Evolutionary conservation across 805 yeast genomes (phyloP).

Genomic region (Cyberlindnera lachancei): DNA sequence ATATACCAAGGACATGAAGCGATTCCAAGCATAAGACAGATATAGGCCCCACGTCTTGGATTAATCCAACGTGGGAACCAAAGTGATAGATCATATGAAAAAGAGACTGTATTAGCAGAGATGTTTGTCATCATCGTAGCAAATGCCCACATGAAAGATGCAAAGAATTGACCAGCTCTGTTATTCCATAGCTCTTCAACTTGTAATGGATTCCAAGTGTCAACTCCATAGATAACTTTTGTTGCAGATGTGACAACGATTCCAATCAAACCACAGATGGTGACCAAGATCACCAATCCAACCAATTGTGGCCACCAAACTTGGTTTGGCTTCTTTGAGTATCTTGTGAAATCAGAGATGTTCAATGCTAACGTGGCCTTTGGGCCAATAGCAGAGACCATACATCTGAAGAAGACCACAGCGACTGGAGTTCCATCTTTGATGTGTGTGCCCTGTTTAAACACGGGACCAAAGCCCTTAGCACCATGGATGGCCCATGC

Average conservation of each 20-base stretch:
- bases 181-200: slow-evolving; percentile 29
- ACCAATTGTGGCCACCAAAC: slow-evolving; percentile 26
- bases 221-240: slow-evolving; percentile 29
- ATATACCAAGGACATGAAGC: slow-evolving; percentile 73
- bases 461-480: slow-evolving; percentile 22
- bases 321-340: slow-evolving; percentile 25
- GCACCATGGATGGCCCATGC: slow-evolving; percentile 27
- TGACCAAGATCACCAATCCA: slow-evolving; percentile 23
- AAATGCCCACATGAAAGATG: slow-evolving; percentile 17
- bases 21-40: slow-evolving; percentile 62
- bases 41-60: slow-evolving; percentile 52
- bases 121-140: slow-evolving; percentile 58
- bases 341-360: slow-evolving; percentile 33
- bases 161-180: slow-evolving; percentile 20
- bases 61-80: slow-evolving; percentile 51
- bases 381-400: slow-evolving; percentile 27
- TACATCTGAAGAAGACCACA: slow-evolving; percentile 21
- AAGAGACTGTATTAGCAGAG: slow-evolving; percentile 55
- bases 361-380: slow-evolving; percentile 31
- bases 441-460: slow-evolving; percentile 17
- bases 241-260: slow-evolving; percentile 30
- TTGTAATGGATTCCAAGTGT: slow-evolving; percentile 37
- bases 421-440: slow-evolving; percentile 17
- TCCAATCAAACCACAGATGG: slow-evolving; percentile 26
- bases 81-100: slow-evolving; percentile 51